Conservation (phyloP, 495 filamentous ascomycete genomes). For the Penicillium simplicissimum region DNA sequence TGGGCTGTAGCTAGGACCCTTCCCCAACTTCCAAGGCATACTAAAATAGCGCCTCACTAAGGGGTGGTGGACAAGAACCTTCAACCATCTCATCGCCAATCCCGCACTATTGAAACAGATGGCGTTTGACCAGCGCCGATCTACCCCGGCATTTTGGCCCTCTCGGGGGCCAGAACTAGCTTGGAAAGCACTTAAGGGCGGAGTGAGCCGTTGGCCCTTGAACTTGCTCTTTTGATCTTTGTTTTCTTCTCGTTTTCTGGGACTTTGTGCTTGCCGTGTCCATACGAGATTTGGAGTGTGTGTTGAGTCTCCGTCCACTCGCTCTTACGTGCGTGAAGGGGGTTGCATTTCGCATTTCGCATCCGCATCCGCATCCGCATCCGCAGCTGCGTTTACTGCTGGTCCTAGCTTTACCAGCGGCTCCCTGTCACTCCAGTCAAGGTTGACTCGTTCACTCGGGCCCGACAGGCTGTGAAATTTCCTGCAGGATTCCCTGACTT, state of each 20-base stretch:
- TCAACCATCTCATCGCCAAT: not conserved
- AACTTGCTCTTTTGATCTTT: not conserved
- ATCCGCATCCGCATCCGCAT: no score
- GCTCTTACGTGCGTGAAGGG: not conserved
- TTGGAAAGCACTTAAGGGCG: not conserved
- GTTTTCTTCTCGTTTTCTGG: not conserved
- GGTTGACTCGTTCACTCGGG: not conserved
- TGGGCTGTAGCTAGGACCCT: not conserved
- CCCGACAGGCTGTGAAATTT: not conserved
- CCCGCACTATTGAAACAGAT: not conserved
- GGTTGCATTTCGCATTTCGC: not conserved
- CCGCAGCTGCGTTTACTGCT: not conserved
- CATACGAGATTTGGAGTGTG: not conserved
- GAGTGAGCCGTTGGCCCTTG: not conserved
- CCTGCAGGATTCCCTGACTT: not conserved
- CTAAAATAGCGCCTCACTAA: not conserved
- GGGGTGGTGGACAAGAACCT: not conserved
- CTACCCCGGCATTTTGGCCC: slow-evolving; percentile 1
- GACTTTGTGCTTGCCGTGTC: not conserved
- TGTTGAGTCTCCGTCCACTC: not conserved
- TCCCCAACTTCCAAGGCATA: not conserved
- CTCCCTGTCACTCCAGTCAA: not conserved
- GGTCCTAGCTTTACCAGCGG: not conserved
- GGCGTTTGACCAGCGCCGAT: slow-evolving; percentile 3
- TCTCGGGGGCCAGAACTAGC: not conserved